These are phyloP conservation scores for Raphanus hybrid DNA, from an alignment of 441 rosid species.

Conservation along the genomic window DNA sequence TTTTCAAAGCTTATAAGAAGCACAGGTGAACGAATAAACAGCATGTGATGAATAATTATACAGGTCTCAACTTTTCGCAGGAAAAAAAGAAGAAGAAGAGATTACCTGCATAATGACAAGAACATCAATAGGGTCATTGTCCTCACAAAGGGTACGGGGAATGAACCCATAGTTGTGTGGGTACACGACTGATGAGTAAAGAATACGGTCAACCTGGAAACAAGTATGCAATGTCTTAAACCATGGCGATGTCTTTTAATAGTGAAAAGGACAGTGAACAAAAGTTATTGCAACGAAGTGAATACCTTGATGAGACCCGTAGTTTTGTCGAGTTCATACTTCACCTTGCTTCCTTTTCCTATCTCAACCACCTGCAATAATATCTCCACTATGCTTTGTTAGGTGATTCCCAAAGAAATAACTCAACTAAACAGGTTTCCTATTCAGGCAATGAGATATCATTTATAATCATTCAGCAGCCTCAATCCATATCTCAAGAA, in stretches of 20 bases:
- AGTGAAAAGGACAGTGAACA: background rate
- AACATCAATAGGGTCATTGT: conserved; percentile 76
- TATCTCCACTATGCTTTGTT: too few species aligned
- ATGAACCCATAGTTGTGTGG: conserved; percentile 88
- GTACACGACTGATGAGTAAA: conserved; percentile 77
- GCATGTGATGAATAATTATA: background rate
- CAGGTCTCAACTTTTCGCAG: background rate
- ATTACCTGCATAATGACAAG: conserved; percentile 77
- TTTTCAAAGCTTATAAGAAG: conserved; percentile 12
- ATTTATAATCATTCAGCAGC: too few species aligned
- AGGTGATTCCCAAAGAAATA: too few species aligned
- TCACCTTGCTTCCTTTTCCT: too few species aligned
- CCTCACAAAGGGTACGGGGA: conserved; percentile 81
- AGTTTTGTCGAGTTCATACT: conserved; percentile 68
- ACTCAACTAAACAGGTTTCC: too few species aligned
- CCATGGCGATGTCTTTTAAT: background rate
- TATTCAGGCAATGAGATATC: too few species aligned
- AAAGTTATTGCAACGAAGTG: conserved; percentile 11
- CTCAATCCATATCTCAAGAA: too few species aligned
- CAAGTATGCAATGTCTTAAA: conserved; percentile 27
- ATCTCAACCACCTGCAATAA: too few species aligned
- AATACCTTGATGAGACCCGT: conserved; percentile 75
- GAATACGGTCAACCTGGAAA: conserved; percentile 73
- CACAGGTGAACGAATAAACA: conserved; percentile 10
- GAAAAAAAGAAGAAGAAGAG: background rate